Evolutionary conservation across 2,329 filamentous ascomycete genomes (phyloP), one percentile per base, ranked within the genome.

Genomic region (Colletotrichum higginsianum): DNA sequence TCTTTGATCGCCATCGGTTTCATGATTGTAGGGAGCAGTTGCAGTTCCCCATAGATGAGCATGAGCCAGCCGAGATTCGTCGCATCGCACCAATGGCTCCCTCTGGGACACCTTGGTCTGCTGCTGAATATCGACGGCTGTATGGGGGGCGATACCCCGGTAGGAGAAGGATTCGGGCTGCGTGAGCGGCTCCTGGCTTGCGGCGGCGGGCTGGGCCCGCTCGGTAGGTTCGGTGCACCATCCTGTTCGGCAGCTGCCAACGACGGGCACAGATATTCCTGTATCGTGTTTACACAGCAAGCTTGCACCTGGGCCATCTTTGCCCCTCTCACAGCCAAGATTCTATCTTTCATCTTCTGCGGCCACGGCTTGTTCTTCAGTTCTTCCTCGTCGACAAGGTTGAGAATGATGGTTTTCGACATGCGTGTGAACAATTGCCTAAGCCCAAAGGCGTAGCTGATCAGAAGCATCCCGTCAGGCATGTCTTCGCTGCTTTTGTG

Each of bases 1-100:
- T 68, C 61, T 2, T 73, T 53, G 7, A 80, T 63, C 0, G 76
- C 74, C 12, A 77, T 60, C 0, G 79, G 77, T 1, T 80, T 78
- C 76, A 86, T 76, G 5, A 87, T 78, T 6, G 80, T 81, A 3
- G 81, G 78, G 2, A 87, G 75, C 1, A 88, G 77, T 52, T 82
- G 81, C 63, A 88, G 78, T 73, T 88, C 85, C 61, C 84, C 84
- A 64, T 84, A 86, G 0, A 84, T 78, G n/a, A 87, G 79, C 83
- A 89, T 86, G 44, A 88, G 75, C 86, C 86, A 89, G 3, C 87
- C 87, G 0, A 89, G 79, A 64, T 87, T 88, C 0, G 83, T 83
- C 0, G 86, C 86, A 72, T 89, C 87, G 66, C 87, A 89, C 75
- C 80, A 79, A 65, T 85, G 86, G 65, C 82, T 86, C 0, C 85